A percentile compares a stretch with the other conserved stretches of the same genome.
Evolutionary conservation across 495 filamentous ascomycete species (phyloP).

Genomic region (Rhizodiscina lignyota): DNA sequence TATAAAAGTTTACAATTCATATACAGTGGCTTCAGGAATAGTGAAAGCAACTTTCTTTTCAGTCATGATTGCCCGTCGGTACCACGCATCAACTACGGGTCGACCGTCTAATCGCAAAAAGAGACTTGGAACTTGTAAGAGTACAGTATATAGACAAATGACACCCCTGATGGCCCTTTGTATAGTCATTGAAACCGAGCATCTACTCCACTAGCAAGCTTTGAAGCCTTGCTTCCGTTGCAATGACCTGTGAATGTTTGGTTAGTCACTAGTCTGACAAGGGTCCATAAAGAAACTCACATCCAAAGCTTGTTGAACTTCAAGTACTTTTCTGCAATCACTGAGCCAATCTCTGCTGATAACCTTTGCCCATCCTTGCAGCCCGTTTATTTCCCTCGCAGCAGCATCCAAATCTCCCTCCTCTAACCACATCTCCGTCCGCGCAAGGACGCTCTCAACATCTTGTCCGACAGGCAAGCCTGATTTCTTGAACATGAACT

Average conservation of each 20-base stretch:
- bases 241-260: constrained; percentile 17
- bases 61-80: no score
- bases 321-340: constrained; percentile 74
- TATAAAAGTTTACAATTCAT: no score
- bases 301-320: constrained; percentile 90
- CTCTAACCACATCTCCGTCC: constrained; percentile 77
- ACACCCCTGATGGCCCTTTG: no score
- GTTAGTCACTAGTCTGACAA: background rate
- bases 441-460: constrained; percentile 80
- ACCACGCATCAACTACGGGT: no score
- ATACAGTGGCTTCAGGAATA: no score
- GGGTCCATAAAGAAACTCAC: constrained; percentile 35
- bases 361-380: constrained; percentile 86
- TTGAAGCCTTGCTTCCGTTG: constrained; percentile 27
- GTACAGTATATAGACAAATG: no score
- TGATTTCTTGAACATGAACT: constrained; percentile 78
- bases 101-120: no score
- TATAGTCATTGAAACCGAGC: no score
- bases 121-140: no score
- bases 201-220: constrained; percentile 24
- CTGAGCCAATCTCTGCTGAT: constrained; percentile 82
- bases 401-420: constrained; percentile 83
- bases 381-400: constrained; percentile 83
- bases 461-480: constrained; percentile 69
- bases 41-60: no score